These are phyloP conservation scores for Podospora tetraspora DNA, from an alignment of 495 filamentous ascomycete genomes.

Conservation along the genomic window DNA sequence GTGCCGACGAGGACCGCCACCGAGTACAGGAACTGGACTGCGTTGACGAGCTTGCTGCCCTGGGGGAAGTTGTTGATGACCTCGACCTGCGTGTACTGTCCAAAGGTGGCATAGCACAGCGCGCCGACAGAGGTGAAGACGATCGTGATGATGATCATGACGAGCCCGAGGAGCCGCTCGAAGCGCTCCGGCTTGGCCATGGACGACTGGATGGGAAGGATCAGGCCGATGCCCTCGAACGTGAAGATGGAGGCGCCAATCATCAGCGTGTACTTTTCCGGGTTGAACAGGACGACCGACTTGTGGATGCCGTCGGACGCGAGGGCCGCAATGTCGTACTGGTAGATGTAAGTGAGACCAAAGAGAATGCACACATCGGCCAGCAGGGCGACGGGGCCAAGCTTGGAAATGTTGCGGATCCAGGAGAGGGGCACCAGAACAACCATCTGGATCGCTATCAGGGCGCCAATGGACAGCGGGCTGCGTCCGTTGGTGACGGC, in stretches of 20 bases:
- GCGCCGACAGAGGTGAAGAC: conserved; percentile 59
- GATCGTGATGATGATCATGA: conserved; percentile 59
- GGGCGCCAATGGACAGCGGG: conserved; percentile 38
- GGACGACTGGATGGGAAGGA: conserved; percentile 58
- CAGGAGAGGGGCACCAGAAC: conserved; percentile 54
- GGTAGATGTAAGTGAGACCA: conserved; percentile 60
- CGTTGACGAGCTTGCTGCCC: conserved; percentile 55
- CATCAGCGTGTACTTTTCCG: conserved; percentile 54
- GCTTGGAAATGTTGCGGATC: conserved; percentile 61
- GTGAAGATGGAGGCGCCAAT: conserved; percentile 62
- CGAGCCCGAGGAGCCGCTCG: conserved; percentile 48
- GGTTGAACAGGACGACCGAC: conserved; percentile 56
- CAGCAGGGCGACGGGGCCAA: conserved; percentile 54
- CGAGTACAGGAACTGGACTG: conserved; percentile 61
- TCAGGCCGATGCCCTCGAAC: conserved; percentile 63
- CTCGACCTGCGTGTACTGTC: conserved; percentile 51
- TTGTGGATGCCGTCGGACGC: conserved; percentile 41
- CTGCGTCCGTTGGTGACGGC: conserved; percentile 41
- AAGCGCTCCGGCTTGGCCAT: conserved; percentile 59
- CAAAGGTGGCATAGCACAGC: conserved; percentile 62
- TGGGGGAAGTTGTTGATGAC: conserved; percentile 64
- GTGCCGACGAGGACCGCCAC: conserved; percentile 57
- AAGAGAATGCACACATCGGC: conserved; percentile 59
- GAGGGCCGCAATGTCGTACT: conserved; percentile 51
- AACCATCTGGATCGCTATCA: conserved; percentile 54